A percentile compares a stretch with the other conserved stretches of the same genome.
phyloP scores from a whole-genome alignment of 441 rosid species.

The Metrosideros polymorpha region DNA sequence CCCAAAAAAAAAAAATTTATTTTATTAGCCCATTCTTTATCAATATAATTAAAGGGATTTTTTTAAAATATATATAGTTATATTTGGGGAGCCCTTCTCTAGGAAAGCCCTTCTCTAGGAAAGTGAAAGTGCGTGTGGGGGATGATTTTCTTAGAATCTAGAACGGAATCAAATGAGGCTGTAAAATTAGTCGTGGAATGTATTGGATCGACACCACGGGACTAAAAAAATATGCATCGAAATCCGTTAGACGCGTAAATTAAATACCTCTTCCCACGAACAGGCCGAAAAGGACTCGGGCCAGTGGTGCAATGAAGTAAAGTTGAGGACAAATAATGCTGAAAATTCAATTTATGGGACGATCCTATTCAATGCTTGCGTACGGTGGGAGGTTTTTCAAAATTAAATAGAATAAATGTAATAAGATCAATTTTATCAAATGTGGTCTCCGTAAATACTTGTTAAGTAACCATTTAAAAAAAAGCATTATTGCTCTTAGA shows the following conservation, averaged over 20 bases:
- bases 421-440: not conserved
- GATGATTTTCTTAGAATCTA: not conserved
- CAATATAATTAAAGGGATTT: not conserved
- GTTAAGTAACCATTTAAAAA: not conserved
- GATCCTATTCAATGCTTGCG: not conserved
- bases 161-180: not conserved
- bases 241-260: not conserved
- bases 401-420: not conserved
- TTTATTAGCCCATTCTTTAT: not conserved
- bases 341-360: not conserved
- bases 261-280: not conserved
- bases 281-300: not conserved
- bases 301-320: not conserved
- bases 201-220: not conserved
- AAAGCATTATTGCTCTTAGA: no score
- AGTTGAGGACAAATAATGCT: not conserved
- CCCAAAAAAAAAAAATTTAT: not conserved
- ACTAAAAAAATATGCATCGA: not conserved
- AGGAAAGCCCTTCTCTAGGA: no score
- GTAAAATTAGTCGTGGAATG: not conserved
- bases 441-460: rapidly evolving
- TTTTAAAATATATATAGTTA: no score
- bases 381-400: not conserved
- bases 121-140: no score
- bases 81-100: no score